Evolutionary conservation across 2,329 filamentous ascomycete species (phyloP), one percentile per base, ranked within the genome.

Genomic region (Ceratocystis alfenasii): DNA sequence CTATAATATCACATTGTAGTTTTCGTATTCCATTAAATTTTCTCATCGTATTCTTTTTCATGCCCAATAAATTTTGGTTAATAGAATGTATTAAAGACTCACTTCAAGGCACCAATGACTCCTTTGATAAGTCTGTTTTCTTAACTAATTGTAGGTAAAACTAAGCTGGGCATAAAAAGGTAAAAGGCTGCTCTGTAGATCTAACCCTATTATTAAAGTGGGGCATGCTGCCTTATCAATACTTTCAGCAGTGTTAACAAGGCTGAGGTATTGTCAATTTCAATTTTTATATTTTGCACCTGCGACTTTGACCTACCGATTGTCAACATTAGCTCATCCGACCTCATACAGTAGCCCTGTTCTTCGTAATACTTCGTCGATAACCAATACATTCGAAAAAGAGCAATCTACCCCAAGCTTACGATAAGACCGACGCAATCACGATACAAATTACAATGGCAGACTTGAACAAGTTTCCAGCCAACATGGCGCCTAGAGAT

Each of bases 401-500:
- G 8, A 30, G 45, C 15, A 8, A 57, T n/a, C 53, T 10, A 5
- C 2, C 48, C 15, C 2, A 28, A 28, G 1, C 20, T 20, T 20
- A 53, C 8, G 20, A 25, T 6, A 53, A 25, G 5, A 0, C 5
- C 20, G 25, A 15, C 22, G 15, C 5, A 53, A 15, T 8, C 48
- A 12, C 8, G 20, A 12, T 25, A 3, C 1, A 25, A 10, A 33
- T n/a, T 69, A 77, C 67, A 2, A 87, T 87, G 84, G 78, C 82
- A 48, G 78, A 83, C 70, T 84, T 87, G 69, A 79, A 79, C 69
- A 81, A 85, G 63, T 87, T 86, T 70, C 83, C 84, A 75, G 82
- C 85, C 17, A 85, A 87, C 69, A 85, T 87, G 80, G 79, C 79
- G 71, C 83, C 85, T 17, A 80, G 84, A 72, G 84, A 87, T 72